Evolutionary conservation across 352 stramenopile species (phyloP).

Genomic region (Phytophthora tubulina): DNA sequence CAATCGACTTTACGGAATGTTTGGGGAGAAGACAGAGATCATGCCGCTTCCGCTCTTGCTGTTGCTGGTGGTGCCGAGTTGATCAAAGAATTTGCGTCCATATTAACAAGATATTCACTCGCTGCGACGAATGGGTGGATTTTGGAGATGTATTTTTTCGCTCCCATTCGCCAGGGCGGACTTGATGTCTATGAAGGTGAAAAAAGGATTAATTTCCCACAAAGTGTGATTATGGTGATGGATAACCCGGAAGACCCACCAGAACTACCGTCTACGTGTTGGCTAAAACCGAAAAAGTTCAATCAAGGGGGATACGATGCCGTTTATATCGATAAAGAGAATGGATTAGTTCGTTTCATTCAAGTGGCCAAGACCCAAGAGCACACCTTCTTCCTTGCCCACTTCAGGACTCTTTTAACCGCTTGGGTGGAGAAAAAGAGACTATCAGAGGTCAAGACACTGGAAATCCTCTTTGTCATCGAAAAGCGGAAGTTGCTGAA

Average conservation of each 20-base stretch:
- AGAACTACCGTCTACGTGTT: background rate
- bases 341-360: slow-evolving; percentile 18
- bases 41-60: background rate
- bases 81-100: background rate
- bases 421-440: background rate
- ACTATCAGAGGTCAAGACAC: background rate
- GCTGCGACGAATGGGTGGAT: background rate
- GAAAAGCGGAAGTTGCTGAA: background rate
- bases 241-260: background rate
- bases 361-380: slow-evolving; percentile 12
- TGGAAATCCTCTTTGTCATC: slow-evolving; percentile 28
- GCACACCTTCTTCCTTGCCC: slow-evolving; percentile 9
- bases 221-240: background rate
- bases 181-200: background rate
- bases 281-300: slow-evolving; percentile 2
- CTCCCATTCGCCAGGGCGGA: background rate
- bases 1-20: background rate
- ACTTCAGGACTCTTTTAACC: background rate
- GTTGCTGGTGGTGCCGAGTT: background rate
- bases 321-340: slow-evolving; percentile 17
- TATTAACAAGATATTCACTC: background rate
- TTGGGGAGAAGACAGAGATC: background rate
- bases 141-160: background rate
- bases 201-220: background rate
- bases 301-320: slow-evolving; percentile 29